These are phyloP conservation scores for Myriosclerotinia curreyana DNA, from an alignment of 2,329 filamentous ascomycete species.

Conservation along the genomic window DNA sequence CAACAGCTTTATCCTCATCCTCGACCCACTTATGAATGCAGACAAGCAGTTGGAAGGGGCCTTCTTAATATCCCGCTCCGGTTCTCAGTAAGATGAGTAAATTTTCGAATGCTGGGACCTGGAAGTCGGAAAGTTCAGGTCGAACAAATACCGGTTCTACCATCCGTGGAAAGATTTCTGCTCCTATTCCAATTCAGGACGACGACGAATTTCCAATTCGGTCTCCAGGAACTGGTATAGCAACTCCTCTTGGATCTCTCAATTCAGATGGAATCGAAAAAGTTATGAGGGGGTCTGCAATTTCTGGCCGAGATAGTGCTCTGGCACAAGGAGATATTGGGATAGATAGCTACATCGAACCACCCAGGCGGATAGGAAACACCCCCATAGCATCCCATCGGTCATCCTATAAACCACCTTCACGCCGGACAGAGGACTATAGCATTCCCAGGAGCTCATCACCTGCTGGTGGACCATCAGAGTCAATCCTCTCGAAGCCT, in stretches of 20 bases:
- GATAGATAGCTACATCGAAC: conserved; percentile 12
- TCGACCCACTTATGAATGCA: conserved; percentile 26
- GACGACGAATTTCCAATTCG: conserved; percentile 55
- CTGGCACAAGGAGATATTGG: conserved; percentile 25
- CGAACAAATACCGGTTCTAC: conserved; percentile 43
- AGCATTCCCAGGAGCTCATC: conserved; percentile 8
- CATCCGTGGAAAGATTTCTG: conserved; percentile 57
- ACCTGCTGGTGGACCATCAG: conserved; percentile 39
- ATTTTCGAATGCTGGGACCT: conserved; percentile 30
- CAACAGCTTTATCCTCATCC: conserved; percentile 24
- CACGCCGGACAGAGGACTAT: conserved; percentile 22
- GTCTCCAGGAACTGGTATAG: conserved; percentile 43
- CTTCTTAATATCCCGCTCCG: conserved; percentile 7
- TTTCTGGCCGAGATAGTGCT: conserved; percentile 22
- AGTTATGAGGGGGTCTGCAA: conserved; percentile 17
- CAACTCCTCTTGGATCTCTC: conserved; percentile 38
- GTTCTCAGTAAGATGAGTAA: conserved; percentile 34
- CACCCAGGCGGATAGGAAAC: conserved; percentile 11
- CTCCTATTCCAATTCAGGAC: conserved; percentile 57
- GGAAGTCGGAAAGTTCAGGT: conserved; percentile 28
- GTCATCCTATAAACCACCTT: conserved; percentile 25
- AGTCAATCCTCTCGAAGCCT: conserved; percentile 42
- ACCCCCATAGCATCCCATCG: conserved; percentile 22
- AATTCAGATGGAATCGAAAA: conserved; percentile 18
- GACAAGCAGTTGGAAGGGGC: background rate